Evolutionary conservation across 164 flowering plant genomes (phyloP).

Genomic region (Nymphaea thermarum): DNA sequence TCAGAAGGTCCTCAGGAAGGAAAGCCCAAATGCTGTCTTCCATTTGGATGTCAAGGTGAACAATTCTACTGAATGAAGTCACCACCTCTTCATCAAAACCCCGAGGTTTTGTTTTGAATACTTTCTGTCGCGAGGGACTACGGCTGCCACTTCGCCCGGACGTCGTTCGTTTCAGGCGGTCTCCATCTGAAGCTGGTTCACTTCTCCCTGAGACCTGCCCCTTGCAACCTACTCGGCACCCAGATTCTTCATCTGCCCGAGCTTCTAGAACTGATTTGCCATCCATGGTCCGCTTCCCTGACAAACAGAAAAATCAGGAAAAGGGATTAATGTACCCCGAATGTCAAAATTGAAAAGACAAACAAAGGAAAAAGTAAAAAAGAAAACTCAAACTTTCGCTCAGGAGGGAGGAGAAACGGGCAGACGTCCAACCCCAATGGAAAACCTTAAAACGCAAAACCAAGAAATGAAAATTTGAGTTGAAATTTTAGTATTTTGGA

Average conservation of each 20-base stretch:
- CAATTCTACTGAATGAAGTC: constrained; percentile 44
- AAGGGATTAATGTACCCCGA: too few relatives aligned
- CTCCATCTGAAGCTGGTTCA: constrained; percentile 23
- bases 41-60: constrained; percentile 71
- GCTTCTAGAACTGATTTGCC: constrained; percentile 27
- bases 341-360: too few relatives aligned
- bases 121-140: constrained; percentile 81
- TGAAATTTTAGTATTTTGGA: too few relatives aligned
- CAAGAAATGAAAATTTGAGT: too few relatives aligned
- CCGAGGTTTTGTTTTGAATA: constrained; percentile 74
- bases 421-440: too few relatives aligned
- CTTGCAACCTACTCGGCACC: constrained; percentile 8
- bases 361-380: too few relatives aligned
- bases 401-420: too few relatives aligned
- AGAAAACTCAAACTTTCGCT: too few relatives aligned
- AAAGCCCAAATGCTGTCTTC: constrained; percentile 90
- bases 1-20: constrained; percentile 84
- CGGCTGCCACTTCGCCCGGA: constrained; percentile 55
- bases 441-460: too few relatives aligned
- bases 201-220: constrained; percentile 3
- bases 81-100: constrained; percentile 87
- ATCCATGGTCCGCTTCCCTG: constrained; percentile 15
- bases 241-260: constrained; percentile 13
- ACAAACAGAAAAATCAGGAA: too few relatives aligned
- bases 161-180: constrained; percentile 40